Evolutionary conservation across 495 filamentous ascomycete species (phyloP).

Genomic region (Patellaria atrata): DNA sequence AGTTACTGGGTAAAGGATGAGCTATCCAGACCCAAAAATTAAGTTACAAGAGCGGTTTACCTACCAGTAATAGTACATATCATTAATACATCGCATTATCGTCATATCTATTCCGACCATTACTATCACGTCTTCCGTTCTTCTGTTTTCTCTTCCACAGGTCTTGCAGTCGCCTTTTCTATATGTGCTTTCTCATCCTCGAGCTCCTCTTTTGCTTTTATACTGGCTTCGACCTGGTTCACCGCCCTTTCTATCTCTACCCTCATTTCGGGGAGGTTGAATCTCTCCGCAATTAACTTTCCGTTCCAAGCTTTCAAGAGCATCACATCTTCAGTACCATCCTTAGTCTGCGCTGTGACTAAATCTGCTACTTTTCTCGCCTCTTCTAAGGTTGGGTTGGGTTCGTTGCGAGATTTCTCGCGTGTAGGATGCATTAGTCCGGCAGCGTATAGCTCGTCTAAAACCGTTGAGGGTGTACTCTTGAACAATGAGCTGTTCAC

Average conservation of each 20-base stretch:
- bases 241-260: constrained; percentile 84
- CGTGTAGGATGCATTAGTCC: constrained; percentile 26
- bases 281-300: constrained; percentile 29
- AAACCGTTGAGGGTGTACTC: constrained; percentile 41
- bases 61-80: too few relatives aligned
- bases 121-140: constrained; percentile 5
- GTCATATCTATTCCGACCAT: too few relatives aligned
- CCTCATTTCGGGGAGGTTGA: constrained; percentile 57
- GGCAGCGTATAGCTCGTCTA: constrained; percentile 57
- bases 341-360: constrained; percentile 34
- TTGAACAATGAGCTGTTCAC: constrained; percentile 53
- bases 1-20: too few relatives aligned
- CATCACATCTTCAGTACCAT: constrained; percentile 27
- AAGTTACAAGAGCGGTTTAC: too few relatives aligned
- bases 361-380: constrained; percentile 43
- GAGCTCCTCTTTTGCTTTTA: constrained; percentile 32
- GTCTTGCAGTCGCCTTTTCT: constrained; percentile 14
- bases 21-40: too few relatives aligned
- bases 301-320: constrained; percentile 30
- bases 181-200: constrained; percentile 34
- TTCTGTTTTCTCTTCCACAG: constrained; percentile 7
- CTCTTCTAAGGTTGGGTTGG: constrained; percentile 21
- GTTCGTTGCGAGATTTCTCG: constrained; percentile 20
- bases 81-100: too few relatives aligned
- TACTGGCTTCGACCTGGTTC: constrained; percentile 59